Evolutionary conservation across 208 protist species (phyloP), one percentile per base, ranked within the genome.

Genomic region (Leishmania braziliensis): DNA sequence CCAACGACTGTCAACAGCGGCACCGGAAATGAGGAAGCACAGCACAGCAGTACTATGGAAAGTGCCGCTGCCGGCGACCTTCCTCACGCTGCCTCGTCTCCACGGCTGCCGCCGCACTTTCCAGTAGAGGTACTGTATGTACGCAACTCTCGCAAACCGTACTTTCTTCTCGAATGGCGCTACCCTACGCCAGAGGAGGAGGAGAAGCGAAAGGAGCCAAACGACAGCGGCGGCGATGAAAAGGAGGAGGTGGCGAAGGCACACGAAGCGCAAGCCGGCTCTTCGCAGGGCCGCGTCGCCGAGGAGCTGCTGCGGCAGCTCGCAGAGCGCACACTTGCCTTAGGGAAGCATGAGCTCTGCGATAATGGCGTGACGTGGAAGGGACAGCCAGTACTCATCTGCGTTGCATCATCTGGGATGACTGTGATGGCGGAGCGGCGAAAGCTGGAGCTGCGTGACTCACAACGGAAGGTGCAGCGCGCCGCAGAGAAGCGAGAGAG

Each of bases 111-210:
- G 26, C 46, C 68, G 1, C 84, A 92, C 65, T 88, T 90, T 58
- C 94, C 94, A 14, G 80, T 97, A 33, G 92, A 97, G 82, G 86
- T 92, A 39, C 86, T 96, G 20, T 90, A 89, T 78, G 87, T 95
- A 54, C 82, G 87, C 48, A 89, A 56, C 8, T 97, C 94, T 39
- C 73, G 90, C 20, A 93, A 91, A 71, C 94, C 94, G 23, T 97
- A 92, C 78, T 97, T 96, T 78, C 86, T 97, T 74, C 71, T 97
- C 29, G 92, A 97, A 81, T 96, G 84, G 77, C 87, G 91, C 58
- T 88, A 89, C 69, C 91, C 89, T 1, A 89, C 86, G 4, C 16
- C 39, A 8, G 83, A 90, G 48, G 88, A 95, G 53, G 50, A 77
- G 65, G 68, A 81, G n/a, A 83, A 77, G 51, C 79, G 84, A 53